These are phyloP conservation scores for Ligustrum vulgare DNA, from an alignment of 257 asterid genomes.

Conservation along the genomic window DNA sequence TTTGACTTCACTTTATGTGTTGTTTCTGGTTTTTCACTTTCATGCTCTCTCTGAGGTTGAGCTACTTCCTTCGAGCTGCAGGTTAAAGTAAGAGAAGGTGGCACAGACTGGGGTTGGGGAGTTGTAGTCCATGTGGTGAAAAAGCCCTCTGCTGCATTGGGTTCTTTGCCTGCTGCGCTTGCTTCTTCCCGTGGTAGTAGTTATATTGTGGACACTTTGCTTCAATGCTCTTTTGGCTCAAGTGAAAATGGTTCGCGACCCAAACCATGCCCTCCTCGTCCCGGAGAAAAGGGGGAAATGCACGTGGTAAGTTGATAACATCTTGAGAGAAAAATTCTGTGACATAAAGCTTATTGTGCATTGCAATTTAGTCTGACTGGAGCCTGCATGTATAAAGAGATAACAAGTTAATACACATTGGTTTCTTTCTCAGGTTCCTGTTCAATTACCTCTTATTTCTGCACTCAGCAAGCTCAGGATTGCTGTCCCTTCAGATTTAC, in stretches of 20 bases:
- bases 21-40: neutral
- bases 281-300: conserved; percentile 98
- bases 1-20: too few species aligned
- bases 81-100: conserved; percentile 95
- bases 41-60: neutral
- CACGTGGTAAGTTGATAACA: conserved; percentile 71
- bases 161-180: conserved; percentile 88
- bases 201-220: conserved; percentile 87
- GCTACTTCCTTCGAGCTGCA: conserved; percentile 37
- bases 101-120: conserved; percentile 99
- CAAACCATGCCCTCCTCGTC: conserved; percentile 86
- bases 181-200: conserved; percentile 82
- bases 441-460: conserved; percentile 88
- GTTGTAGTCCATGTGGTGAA: conserved; percentile 94
- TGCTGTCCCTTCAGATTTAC: conserved; percentile 86
- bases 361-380: conserved; percentile 3
- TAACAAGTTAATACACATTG: conserved; percentile 15
- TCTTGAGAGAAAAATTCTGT: neutral
- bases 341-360: conserved; percentile 14
- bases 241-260: conserved; percentile 77
- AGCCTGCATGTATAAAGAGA: conserved; percentile 7
- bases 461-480: conserved; percentile 80
- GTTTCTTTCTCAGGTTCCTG: conserved; percentile 72
- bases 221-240: conserved; percentile 78
- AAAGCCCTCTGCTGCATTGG: conserved; percentile 56